Percentiles rank a stretch among this genome's conserved stretches.
phyloP scores from a whole-genome alignment of 345 rosid species.

The Salix brachista region DNA sequence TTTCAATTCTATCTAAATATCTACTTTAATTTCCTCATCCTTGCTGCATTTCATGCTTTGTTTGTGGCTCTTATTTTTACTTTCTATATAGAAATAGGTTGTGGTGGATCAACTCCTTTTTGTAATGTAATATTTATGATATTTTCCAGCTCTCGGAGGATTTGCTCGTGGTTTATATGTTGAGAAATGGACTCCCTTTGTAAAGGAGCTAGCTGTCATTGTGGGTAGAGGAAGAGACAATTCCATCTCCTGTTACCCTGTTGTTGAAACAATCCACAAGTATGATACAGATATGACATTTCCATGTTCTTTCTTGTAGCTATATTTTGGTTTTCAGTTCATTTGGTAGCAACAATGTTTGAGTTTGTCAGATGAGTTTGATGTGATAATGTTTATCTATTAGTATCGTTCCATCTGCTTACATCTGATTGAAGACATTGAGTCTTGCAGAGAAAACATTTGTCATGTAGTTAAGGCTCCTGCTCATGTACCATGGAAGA shows the following conservation, averaged over 20 bases:
- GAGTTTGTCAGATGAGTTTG: neutral
- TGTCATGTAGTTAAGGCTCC: slow-evolving; percentile 96
- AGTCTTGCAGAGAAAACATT: slow-evolving; percentile 71
- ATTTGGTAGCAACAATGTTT: neutral
- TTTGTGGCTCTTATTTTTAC: neutral
- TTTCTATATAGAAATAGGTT: neutral
- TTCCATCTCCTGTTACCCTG: slow-evolving; percentile 79
- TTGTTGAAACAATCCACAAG: slow-evolving; percentile 95
- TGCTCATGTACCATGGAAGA: slow-evolving; percentile 76
- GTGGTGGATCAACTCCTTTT: neutral
- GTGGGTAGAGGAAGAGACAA: slow-evolving; percentile 89
- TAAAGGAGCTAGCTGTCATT: slow-evolving; percentile 93
- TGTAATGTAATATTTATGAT: neutral
- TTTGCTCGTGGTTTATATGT: slow-evolving; percentile 65
- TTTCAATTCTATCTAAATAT: neutral
- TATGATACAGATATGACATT: slow-evolving; percentile 20
- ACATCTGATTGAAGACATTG: slow-evolving; percentile 7
- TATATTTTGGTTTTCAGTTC: neutral
- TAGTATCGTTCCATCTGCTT: neutral
- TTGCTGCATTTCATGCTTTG: neutral
- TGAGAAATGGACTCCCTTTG: slow-evolving; percentile 95
- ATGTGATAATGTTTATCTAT: neutral
- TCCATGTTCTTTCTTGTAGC: neutral
- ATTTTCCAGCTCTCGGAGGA: slow-evolving; percentile 78
- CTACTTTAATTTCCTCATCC: neutral